Percentiles rank a stretch among this genome's conserved stretches.
These are phyloP conservation scores for Pleurozium schreberi DNA, from an alignment of 225 moss, liverwort and hornwort species.

Conservation along the genomic window DNA sequence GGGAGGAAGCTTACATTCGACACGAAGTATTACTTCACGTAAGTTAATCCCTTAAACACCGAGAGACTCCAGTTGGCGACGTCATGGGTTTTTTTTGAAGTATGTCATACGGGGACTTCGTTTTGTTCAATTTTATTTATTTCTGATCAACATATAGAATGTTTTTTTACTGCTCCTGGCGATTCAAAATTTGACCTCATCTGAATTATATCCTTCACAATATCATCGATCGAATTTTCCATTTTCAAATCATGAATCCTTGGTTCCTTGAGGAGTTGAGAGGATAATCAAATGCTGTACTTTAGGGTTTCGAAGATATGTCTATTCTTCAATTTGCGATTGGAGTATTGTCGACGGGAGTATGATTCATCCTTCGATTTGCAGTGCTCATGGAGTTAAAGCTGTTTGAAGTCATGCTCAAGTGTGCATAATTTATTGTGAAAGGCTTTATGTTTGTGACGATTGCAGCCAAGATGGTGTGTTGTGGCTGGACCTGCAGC, in stretches of 20 bases:
- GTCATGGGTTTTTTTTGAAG: neutral
- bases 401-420: neutral
- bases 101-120: neutral
- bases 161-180: neutral
- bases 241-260: neutral
- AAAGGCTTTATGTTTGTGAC: neutral
- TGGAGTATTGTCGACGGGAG: neutral
- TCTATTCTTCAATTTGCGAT: neutral
- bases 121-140: neutral
- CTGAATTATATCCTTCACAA: neutral
- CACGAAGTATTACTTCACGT: slow-evolving; percentile 59
- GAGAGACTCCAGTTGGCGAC: neutral
- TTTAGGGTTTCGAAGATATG: neutral
- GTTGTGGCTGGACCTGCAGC: slow-evolving; percentile 80
- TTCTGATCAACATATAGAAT: neutral
- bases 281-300: neutral
- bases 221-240: neutral
- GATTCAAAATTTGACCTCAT: neutral
- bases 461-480: slow-evolving; percentile 82
- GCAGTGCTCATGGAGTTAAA: neutral
- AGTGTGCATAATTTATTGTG: neutral
- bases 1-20: slow-evolving; percentile 54
- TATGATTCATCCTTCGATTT: neutral
- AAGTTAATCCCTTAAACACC: neutral
- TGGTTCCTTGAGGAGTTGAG: neutral